Conservation (phyloP, 257 asterid genomes). For the Thymus mandschuricus region DNA sequence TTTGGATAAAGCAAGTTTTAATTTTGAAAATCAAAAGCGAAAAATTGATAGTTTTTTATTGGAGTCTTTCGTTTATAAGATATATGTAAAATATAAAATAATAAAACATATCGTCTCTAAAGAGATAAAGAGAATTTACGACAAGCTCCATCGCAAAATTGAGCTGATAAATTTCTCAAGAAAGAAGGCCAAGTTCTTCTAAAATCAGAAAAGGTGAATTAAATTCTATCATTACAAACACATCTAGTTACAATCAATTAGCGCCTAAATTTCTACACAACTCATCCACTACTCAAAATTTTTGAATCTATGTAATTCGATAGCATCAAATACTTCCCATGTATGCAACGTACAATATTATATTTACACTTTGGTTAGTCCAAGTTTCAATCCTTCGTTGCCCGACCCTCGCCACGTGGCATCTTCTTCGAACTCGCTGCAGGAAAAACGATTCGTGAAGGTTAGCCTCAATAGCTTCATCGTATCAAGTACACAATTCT, state of each 20-base stretch:
- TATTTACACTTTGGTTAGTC: constrained; percentile 24
- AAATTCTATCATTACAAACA: background rate
- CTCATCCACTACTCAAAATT: background rate
- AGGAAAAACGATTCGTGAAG: background rate
- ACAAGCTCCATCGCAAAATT: too few relatives aligned
- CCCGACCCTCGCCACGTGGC: constrained; percentile 94
- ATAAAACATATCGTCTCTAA: too few relatives aligned
- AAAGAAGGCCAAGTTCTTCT: background rate
- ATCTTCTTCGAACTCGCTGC: constrained; percentile 66
- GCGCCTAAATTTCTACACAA: background rate
- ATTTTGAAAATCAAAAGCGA: too few relatives aligned
- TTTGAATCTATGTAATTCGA: background rate
- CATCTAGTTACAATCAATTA: background rate
- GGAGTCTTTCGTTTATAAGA: too few relatives aligned
- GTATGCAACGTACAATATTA: constrained; percentile 1
- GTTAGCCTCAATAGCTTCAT: background rate
- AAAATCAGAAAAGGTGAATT: background rate
- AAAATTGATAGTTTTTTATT: too few relatives aligned
- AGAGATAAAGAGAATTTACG: too few relatives aligned
- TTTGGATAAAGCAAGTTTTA: too few relatives aligned
- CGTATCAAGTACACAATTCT: background rate
- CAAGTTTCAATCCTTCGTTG: constrained; percentile 46
- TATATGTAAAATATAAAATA: too few relatives aligned
- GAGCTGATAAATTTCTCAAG: too few relatives aligned
- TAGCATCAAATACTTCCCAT: background rate